These are phyloP conservation scores for Gremmenia infestans DNA, from an alignment of 2,329 filamentous ascomycete genomes.

Conservation along the genomic window DNA sequence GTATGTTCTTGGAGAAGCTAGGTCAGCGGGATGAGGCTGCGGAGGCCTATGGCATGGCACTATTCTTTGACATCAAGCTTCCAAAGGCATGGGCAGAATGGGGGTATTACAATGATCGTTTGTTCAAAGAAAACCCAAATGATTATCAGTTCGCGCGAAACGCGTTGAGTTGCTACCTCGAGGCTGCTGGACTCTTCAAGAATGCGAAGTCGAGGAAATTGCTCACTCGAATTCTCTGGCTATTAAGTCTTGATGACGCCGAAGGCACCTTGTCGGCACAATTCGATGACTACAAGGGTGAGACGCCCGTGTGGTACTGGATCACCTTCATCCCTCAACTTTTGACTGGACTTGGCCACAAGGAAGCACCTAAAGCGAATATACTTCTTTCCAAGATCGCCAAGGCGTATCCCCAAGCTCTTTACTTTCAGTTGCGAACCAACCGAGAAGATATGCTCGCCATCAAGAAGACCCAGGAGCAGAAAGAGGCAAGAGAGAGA, in stretches of 20 bases:
- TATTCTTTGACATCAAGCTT: conserved; percentile 93
- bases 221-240: conserved; percentile 88
- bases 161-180: conserved; percentile 91
- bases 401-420: conserved; percentile 88
- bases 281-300: conserved; percentile 95
- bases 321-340: conserved; percentile 98
- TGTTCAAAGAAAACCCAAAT: conserved; percentile 85
- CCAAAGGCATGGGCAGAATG: conserved; percentile 99
- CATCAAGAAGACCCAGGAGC: conserved; percentile 84
- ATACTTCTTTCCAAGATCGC: conserved; percentile 88
- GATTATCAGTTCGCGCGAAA: conserved; percentile 83
- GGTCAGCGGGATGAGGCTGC: conserved; percentile 88
- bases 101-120: conserved; percentile 95
- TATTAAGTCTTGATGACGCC: conserved; percentile 87
- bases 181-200: conserved; percentile 95
- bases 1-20: conserved; percentile 97
- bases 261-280: conserved; percentile 78
- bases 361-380: conserved; percentile 83
- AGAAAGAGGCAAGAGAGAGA: conserved; percentile 53
- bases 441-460: conserved; percentile 89
- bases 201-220: conserved; percentile 94
- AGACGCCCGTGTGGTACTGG: conserved; percentile 99
- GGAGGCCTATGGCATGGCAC: conserved; percentile 85
- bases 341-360: conserved; percentile 83
- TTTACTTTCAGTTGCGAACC: conserved; percentile 93